Percentiles rank a stretch among this genome's conserved stretches.
These are phyloP conservation scores for Pistacia integerrima DNA, from an alignment of 345 rosid genomes.

Conservation along the genomic window DNA sequence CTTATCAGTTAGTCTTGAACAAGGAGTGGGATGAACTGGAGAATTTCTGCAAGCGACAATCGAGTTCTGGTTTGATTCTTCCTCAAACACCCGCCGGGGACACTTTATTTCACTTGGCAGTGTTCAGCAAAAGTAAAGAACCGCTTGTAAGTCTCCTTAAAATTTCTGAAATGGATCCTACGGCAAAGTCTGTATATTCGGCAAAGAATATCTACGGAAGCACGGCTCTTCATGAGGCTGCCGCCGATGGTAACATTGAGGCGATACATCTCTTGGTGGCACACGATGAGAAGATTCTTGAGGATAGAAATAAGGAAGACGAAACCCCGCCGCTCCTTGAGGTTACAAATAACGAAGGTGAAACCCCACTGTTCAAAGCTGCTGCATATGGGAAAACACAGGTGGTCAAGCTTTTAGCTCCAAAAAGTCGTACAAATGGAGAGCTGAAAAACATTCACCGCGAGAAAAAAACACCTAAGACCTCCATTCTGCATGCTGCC, in stretches of 20 bases:
- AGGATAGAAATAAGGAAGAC: background rate
- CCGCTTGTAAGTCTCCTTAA: background rate
- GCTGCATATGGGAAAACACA: background rate
- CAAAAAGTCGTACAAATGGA: too few relatives aligned
- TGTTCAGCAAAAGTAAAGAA: background rate
- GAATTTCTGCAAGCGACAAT: too few relatives aligned
- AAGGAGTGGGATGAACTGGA: too few relatives aligned
- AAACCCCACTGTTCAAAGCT: background rate
- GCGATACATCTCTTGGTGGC: background rate
- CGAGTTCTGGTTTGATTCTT: accelerated
- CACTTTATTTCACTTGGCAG: background rate
- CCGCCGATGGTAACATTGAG: background rate
- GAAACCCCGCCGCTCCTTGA: too few relatives aligned
- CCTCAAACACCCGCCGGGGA: background rate
- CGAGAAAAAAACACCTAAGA: too few relatives aligned
- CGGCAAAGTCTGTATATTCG: background rate
- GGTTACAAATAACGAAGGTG: too few relatives aligned
- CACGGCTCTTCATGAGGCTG: conserved; percentile 24
- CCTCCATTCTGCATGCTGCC: too few relatives aligned
- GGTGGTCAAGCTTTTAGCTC: background rate
- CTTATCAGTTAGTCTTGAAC: too few relatives aligned
- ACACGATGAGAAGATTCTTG: background rate
- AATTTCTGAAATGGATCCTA: accelerated
- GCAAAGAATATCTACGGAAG: background rate
- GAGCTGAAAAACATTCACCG: too few relatives aligned